Base-by-base conservation (phyloP, 176 grass and related monocot species). In the Bromus sterilis region DNA sequence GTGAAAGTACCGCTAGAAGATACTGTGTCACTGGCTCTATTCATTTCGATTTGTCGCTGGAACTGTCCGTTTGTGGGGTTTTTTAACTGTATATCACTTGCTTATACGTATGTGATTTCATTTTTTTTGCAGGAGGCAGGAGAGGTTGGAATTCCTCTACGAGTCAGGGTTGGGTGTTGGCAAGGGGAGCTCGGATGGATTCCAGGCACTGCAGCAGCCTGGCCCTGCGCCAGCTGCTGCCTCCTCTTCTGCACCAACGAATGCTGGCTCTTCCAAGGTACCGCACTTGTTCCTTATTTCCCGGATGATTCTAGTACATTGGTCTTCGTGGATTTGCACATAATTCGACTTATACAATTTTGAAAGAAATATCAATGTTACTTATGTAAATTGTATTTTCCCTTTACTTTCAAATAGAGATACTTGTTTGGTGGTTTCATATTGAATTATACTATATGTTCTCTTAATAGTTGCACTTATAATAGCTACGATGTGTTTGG, bases 141-240 rank as follows among this genome's bases (percentile, higher is more conserved):
- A 99, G 72, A 87, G 93, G 59, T 93, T 99, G 68, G 93, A 99
- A 78, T 99, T 99, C 82, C 93, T 99, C 46, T 99, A 99, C 10
- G 96, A 99, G 77, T 99, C 96, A 16, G 96, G 96, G 2, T 89
- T 99, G 83, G 90, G 84, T 10, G 90, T 91, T 9, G 96, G 96
- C 23, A 99, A 99, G 84, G 93, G 78, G 63, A 93, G 93, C 43
- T 95, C 91, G 1, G 96, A 99, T 26, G 96, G 89, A 21, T 99
- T 99, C 76, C 94, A 99, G 79, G 89, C 91, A 32, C 72, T 99
- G 71, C 90, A 99, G 70, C 83, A 85, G 31, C 77, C 81, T 2
- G 66, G 69, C 4, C 76, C 91, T 8, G 42, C 62, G 1, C 39
- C 80, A 28, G 74, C 77, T 20, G 64, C 77, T 4, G 60, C 85